Conservation (phyloP, 768 basidiomycete species). For the Candolleomyces aberdarensis region DNA sequence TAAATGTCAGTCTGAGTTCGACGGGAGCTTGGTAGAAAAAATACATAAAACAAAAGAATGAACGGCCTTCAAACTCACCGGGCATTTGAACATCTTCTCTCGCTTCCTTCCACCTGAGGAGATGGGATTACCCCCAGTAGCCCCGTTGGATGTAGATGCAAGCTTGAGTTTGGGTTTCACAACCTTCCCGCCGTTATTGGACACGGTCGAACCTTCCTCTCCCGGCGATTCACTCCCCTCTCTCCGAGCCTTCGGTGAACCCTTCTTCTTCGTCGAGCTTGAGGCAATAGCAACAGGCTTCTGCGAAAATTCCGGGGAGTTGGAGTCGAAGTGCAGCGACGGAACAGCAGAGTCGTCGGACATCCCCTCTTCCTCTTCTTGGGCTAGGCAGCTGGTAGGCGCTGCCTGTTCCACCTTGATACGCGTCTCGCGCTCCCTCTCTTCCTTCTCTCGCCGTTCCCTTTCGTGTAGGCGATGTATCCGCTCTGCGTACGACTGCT, state of each 20-base stretch:
- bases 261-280: neutral
- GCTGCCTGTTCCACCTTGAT: neutral
- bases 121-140: constrained; percentile 1
- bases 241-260: neutral
- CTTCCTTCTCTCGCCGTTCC: neutral
- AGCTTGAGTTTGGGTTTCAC: neutral
- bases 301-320: neutral
- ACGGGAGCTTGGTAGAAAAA: no score
- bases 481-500: neutral
- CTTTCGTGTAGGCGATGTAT: neutral
- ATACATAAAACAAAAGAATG: neutral
- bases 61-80: constrained; percentile 30
- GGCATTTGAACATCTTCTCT: constrained; percentile 48
- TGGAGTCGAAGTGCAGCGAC: neutral
- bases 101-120: constrained; percentile 18
- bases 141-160: neutral
- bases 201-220: neutral
- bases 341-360: neutral
- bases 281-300: neutral
- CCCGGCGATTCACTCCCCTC: neutral
- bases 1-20: neutral
- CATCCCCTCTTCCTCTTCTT: neutral
- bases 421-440: neutral
- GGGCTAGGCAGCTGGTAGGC: neutral
- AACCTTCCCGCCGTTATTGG: constrained; percentile 2